Evolutionary conservation across 129 eudicot species (phyloP), one percentile per base, ranked within the genome.

Genomic region (Lonicera japonica): DNA sequence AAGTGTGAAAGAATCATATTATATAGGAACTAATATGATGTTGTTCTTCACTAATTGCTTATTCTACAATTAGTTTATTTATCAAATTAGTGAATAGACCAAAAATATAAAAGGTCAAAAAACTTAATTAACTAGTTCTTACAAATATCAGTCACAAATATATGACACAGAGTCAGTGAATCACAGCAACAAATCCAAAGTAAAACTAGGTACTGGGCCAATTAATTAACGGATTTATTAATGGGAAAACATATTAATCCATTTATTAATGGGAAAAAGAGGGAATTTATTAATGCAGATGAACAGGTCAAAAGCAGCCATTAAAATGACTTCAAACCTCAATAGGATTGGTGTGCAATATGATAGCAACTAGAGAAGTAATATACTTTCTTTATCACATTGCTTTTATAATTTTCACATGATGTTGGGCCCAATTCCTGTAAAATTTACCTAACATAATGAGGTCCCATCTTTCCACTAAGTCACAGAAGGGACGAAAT

Each of bases 391-490:
- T 47, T 59, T 58, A 73, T 75, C 69, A 56, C 54, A 47, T 61
- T 66, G 62, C 56, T 69, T 78, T 83, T 80, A 56, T 54, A 58
- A 67, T 43, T 64, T 65, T 63, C 86, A 75, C 91, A 80, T 87
- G 88, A 67, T 54, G 51, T 54, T 63, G 85, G 83, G 78, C 78
- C 90, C 80, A 39, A 75, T 14, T 29, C 53, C 53, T n/a, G 58
- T 51, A 60, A 25, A 76, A 62, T 80, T 68, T 57, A 54, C 66
- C 64, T 68, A 51, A 22, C 63, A 58, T 60, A 50, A 72, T 68
- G 63, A 75, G 89, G 86, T 25, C 84, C 74, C 75, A 47, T 74
- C 72, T 69, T 41, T 73, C 84, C 79, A 73, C 78, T 75, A 71
- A 69, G 68, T 68, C 66, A 55, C 45, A 18, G 66, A 67, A 69